Evolutionary conservation across 768 basidiomycete species (phyloP), one percentile per base, ranked within the genome.

Genomic region (Neoboletus magnificus): DNA sequence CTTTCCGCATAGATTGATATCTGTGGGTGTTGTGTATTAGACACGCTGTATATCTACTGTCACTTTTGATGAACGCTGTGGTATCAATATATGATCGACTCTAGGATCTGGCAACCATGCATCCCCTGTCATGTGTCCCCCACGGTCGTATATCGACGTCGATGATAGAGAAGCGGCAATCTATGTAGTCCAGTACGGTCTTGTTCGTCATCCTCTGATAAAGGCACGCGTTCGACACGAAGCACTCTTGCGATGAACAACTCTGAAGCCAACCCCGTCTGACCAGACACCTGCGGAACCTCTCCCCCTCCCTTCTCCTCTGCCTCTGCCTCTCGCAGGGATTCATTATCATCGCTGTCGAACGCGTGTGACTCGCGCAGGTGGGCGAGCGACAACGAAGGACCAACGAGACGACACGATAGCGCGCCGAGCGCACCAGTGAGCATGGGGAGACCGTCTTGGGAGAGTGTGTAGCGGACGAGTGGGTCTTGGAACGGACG

Each of bases 181-280:
- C 71, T 76, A 66, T 73, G 68, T 50, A 67, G 43, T 10, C 8
- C 47, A 15, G 59, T 58, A 42, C 56, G 54, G 36, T 59, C 57
- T 8, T 58, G 41, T 15, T n/a, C 35, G 1, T 45, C 52, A 18
- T 56, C 69, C 42, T 63, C 67, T 40, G 58, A 63, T 9, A 50
- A 40, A 43, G 63, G 63, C 0, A 71, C 71, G 60, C 78, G 76
- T 57, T 80, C 77, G 41, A 93, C 85, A 27, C 83, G 72, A 30
- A 83, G 71, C 12, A 95, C 91, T n/a, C 79, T 75, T 15, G 90
- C 92, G 58, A 95, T 83, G 71, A 92, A 93, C 40, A 95, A 72
- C 74, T 93, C 87, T 37, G 85, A 88, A 62, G 67, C 75, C 48
- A 74, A 65, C 8, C 74, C 77, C 12, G 66, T 65, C 51, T 60